phyloP scores from a whole-genome alignment of 345 rosid genomes.

The Gynandropsis gynandra region DNA sequence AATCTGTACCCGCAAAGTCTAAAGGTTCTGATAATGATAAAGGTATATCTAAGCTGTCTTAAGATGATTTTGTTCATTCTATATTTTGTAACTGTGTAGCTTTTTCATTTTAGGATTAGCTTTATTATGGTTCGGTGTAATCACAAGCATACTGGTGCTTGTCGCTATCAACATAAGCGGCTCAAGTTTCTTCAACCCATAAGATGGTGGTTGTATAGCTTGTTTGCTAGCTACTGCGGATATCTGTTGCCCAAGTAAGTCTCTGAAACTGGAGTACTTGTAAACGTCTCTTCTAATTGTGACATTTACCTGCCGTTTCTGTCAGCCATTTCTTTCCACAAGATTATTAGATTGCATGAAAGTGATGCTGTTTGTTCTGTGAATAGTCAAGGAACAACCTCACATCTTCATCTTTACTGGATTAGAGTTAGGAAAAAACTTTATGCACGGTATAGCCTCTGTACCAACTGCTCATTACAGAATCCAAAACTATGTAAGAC shows the following conservation, averaged over 20 bases:
- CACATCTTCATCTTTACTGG: background rate
- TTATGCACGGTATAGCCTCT: background rate
- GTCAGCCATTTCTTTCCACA: background rate
- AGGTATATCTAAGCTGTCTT: conserved; percentile 11
- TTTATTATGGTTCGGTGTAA: conserved; percentile 57
- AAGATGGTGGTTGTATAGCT: conserved; percentile 18
- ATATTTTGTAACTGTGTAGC: conserved; percentile 1
- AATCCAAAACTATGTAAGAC: background rate
- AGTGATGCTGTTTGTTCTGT: background rate
- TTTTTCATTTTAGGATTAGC: conserved; percentile 45
- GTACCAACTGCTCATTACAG: background rate
- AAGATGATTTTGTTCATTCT: conserved; percentile 4
- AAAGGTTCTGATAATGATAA: conserved; percentile 1
- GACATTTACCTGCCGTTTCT: background rate
- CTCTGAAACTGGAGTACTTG: conserved; percentile 14
- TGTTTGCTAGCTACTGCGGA: conserved; percentile 6
- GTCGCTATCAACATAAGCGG: conserved; percentile 54
- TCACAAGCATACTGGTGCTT: conserved; percentile 53
- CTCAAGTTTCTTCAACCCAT: conserved; percentile 72
- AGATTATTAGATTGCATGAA: background rate
- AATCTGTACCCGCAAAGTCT: background rate
- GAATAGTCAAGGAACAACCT: conserved; percentile 10
- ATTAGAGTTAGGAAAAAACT: background rate
- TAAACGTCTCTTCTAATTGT: conserved; percentile 5
- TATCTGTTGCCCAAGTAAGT: conserved; percentile 27